Base-by-base conservation (phyloP, 2,329 filamentous ascomycete species). In the Claviceps paspali region DNA sequence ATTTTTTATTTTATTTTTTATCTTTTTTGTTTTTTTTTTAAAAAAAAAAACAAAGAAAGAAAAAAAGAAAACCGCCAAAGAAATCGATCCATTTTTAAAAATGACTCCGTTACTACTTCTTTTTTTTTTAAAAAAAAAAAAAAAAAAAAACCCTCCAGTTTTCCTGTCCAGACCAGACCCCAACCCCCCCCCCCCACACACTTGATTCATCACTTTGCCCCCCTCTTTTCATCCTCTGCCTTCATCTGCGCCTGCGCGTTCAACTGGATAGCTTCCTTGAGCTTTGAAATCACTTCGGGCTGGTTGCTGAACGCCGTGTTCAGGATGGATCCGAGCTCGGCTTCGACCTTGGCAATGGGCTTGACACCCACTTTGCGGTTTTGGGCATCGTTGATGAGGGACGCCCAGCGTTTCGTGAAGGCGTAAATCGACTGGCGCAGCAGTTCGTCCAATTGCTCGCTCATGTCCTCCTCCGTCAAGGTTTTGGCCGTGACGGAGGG, bases 391-490 rank as follows among this genome's bases (percentile, higher is more conserved):
- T 67, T 64, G 29, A 69, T 57, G 38, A 70, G 49, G 3, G 58
- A 57, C 3, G 66, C 67, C 67, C 74, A 79, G 27, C 70, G 62
- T 50, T 70, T 70, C 12, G 75, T 77, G 42, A 79, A 79, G 2
- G 64, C 66, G 29, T 70, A 74, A 38, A 79, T 79, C 34, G 68
- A 71, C 51, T 75, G 70, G 36, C 76, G 61, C 19, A 79, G 55
- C 41, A 77, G 53, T 46, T 76, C 73, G 44, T 79, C 76, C 38
- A 79, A 53, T 51, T 77, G 73, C 54, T 79, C 75, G 43, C 70
- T 71, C 47, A 75, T 76, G 46, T 79, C 74, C 40, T 76, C 64
- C 2, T 65, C 60, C 4, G 62, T 64, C 37, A 63, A 41, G 11
- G 58, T 55, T 44, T 60, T 58, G 24, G 57, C 57, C 18, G 54